These are phyloP conservation scores for Hanseniaspora uvarum DNA, from an alignment of 1,139 yeast species.

Conservation along the genomic window DNA sequence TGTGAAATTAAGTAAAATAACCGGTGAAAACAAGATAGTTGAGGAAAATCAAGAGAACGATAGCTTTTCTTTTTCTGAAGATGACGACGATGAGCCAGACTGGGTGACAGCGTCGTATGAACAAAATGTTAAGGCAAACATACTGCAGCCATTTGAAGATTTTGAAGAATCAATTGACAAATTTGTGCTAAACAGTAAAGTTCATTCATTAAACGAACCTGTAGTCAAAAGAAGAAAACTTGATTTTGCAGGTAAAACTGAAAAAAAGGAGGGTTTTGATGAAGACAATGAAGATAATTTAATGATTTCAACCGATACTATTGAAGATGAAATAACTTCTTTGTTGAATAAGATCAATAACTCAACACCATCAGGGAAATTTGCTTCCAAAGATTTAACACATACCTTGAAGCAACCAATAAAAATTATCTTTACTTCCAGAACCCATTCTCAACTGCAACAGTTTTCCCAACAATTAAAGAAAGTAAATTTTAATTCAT, in stretches of 20 bases:
- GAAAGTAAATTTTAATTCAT: constrained; percentile 55
- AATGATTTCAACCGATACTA: constrained; percentile 31
- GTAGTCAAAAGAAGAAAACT: constrained; percentile 23
- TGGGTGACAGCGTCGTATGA: constrained; percentile 46
- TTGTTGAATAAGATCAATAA: constrained; percentile 39
- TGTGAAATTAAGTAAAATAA: constrained; percentile 33
- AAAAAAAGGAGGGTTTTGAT: constrained; percentile 23
- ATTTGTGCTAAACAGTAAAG: constrained; percentile 18
- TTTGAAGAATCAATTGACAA: constrained; percentile 35
- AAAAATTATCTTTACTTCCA: constrained; percentile 59
- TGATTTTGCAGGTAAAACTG: constrained; percentile 16
- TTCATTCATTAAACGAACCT: not conserved
- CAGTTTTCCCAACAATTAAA: constrained; percentile 71
- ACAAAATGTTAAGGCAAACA: constrained; percentile 30
- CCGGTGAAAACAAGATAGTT: constrained; percentile 15
- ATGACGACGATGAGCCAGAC: constrained; percentile 48
- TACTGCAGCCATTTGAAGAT: constrained; percentile 31
- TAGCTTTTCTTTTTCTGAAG: constrained; percentile 28
- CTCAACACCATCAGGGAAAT: constrained; percentile 18
- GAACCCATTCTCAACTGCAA: constrained; percentile 83
- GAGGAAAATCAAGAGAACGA: constrained; percentile 19
- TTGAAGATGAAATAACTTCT: constrained; percentile 26
- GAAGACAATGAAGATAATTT: constrained; percentile 27
- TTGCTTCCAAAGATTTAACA: constrained; percentile 9
- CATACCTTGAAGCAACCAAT: constrained; percentile 33